Base-by-base conservation (phyloP, 2,329 filamentous ascomycete species). In the Teratosphaeria zuluensis region DNA sequence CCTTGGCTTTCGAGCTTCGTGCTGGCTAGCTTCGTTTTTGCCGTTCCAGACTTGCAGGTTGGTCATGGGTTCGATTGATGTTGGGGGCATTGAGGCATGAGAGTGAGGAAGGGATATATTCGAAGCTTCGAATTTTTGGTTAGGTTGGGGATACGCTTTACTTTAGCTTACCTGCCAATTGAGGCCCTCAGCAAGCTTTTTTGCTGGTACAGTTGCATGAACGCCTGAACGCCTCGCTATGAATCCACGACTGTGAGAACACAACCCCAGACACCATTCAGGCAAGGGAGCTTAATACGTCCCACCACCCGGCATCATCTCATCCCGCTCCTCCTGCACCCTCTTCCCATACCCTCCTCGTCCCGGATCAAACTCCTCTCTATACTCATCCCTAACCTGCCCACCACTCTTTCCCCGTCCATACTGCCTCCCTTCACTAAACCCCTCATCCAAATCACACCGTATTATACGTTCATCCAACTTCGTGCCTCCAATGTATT, bases 401-500 rank as follows among this genome's bases (percentile, higher is more conserved):
- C 94, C 94, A 60, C 94, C 94, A 61, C 90, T 95, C 79, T 95
- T 96, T 69, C 92, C 92, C 56, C 92, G 86, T 62, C 82, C 94
- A 73, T 96, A 99, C 77, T 99, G 94, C 61, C 94, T 84, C 6
- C 94, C 94, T 78, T 99, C 94, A 66, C 92, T 86, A 67, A 99
- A 99, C 2, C 94, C 94, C 33, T 95, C 92, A 71, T 99, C 94
- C 54, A 97, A 76, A 77, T 99, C 94, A 28, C 92, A 96, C 61
- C 94, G 83, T 71, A 99, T 96, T 71, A 99, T 87, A 67, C 94
- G 86, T 80, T 99, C 94, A 74, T 99, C 94, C 53, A 99, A 83
- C 79, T 99, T 99, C 38, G 94, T 99, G 59, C 94, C 94, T 58
- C 94, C 94, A 69, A 99, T 87, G 73, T 97, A 99, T 77, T 97